Conservation (phyloP, 306 rosid genomes). For the Lathyrus sativus region DNA sequence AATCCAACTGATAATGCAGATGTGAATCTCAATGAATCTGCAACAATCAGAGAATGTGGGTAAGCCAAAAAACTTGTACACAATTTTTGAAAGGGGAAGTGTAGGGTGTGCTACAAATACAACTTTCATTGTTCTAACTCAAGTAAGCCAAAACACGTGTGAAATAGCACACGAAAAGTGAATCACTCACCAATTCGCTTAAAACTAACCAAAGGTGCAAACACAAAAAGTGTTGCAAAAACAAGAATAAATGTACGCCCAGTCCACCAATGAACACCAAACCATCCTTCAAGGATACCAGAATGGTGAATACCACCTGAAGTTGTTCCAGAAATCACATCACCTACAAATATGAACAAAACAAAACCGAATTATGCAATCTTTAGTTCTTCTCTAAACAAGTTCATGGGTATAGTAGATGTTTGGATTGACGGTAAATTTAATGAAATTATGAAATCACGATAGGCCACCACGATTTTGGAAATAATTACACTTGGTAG, state of each 20-base stretch:
- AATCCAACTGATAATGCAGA: conserved; percentile 82
- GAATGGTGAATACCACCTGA: conserved; percentile 69
- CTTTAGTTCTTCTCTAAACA: conserved; percentile 2
- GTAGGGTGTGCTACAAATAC: not conserved
- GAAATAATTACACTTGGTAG: not conserved
- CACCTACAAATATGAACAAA: conserved; percentile 57
- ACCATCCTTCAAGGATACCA: conserved; percentile 88
- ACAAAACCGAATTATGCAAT: conserved; percentile 37
- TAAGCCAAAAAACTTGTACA: too few relatives aligned
- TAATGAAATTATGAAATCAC: not conserved
- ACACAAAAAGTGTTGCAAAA: conserved; percentile 59
- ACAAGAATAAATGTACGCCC: conserved; percentile 59
- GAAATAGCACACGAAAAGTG: not conserved
- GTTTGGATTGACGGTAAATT: not conserved
- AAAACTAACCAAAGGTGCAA: conserved; percentile 72
- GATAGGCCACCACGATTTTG: not conserved
- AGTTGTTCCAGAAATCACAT: conserved; percentile 88
- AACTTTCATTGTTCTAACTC: too few relatives aligned
- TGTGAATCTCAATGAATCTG: conserved; percentile 90
- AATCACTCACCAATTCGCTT: not conserved
- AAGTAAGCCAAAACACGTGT: too few relatives aligned
- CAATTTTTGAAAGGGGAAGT: not conserved
- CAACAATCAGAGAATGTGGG: conserved; percentile 33
- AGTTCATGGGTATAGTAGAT: not conserved
- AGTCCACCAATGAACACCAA: conserved; percentile 85